Evolutionary conservation across 805 yeast species (phyloP).

Genomic region (Candida methanosorbosa): DNA sequence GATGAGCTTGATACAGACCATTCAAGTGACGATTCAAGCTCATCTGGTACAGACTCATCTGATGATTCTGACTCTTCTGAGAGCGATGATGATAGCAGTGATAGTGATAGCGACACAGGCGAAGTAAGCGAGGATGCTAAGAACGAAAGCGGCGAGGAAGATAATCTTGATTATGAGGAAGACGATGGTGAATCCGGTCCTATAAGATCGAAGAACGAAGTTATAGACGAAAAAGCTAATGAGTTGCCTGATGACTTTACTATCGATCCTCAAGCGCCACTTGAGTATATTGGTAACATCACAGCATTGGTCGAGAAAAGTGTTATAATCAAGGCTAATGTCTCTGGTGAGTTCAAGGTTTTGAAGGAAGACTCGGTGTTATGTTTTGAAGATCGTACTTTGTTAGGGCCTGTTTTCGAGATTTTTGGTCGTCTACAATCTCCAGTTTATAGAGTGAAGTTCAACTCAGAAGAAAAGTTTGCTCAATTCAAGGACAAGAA

Average conservation of each 20-base stretch:
- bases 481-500: constrained; percentile 35
- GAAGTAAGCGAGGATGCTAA: constrained; percentile 14
- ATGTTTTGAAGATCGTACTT: constrained; percentile 62
- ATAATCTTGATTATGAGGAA: constrained; percentile 21
- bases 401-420: constrained; percentile 76
- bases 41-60: constrained; percentile 14
- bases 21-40: constrained; percentile 13
- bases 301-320: constrained; percentile 63
- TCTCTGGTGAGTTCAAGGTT: constrained; percentile 79
- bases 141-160: constrained; percentile 13
- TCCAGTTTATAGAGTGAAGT: constrained; percentile 75
- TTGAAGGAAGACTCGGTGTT: constrained; percentile 74
- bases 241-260: constrained; percentile 57
- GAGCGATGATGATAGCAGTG: constrained; percentile 18
- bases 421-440: constrained; percentile 80
- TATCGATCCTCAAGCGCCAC: constrained; percentile 51
- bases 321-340: constrained; percentile 59
- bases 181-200: constrained; percentile 48
- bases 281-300: constrained; percentile 66
- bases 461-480: constrained; percentile 42
- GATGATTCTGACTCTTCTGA: constrained; percentile 10
- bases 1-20: constrained; percentile 7
- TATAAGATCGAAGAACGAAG: constrained; percentile 71
- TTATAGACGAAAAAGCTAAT: constrained; percentile 58
- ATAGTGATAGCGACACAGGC: constrained; percentile 10